Base-by-base conservation (phyloP, 2,329 filamentous ascomycete genomes). In the Aspergillus caelatus region DNA sequence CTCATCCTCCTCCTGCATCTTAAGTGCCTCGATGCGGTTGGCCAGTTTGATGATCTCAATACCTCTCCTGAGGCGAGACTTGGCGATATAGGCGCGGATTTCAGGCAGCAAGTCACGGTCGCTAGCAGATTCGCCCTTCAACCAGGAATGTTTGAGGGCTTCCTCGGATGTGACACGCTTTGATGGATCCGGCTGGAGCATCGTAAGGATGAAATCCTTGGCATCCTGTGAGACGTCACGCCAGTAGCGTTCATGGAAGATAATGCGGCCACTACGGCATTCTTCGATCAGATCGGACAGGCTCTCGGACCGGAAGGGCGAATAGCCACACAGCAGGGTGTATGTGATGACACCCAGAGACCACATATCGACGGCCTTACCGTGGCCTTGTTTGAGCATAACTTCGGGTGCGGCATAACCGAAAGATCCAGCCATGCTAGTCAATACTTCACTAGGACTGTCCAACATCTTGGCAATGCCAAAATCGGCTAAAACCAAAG, bases 281-380 rank as follows among this genome's bases (percentile, higher is more conserved):
- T 99, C 95, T 67, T 97, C 92, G 69, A 99, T 96, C 68, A 99
- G 85, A 73, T 98, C 95, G 68, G 91, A 87, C 56, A 99, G 84
- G 73, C 92, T 97, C 82, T 99, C 95, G 66, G 93, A 95, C 70
- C 95, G 90, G 87, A 99, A 99, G 23, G 95, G 95, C 52, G 94
- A 97, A 83, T 99, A 99, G 70, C 95, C 95, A 77, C 96, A 99
- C 58, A 99, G 91, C 32, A 99, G 85, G 19, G 95, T 99, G 81
- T 99, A 99, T 48, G 95, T 98, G 74, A 99, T 99, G 74, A 99
- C 95, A 66, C 95, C 95, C 80, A 99, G 86, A 3, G 95, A 98
- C 95, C 95, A 99, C 92, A 99, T 97, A 77, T 99, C 95, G 39
- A 98, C 95, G 5, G 95, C 93, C 80, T 98, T 99, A 77, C 95